Evolutionary conservation across 2,329 filamentous ascomycete species (phyloP).

Genomic region (Trichoderma koningii): DNA sequence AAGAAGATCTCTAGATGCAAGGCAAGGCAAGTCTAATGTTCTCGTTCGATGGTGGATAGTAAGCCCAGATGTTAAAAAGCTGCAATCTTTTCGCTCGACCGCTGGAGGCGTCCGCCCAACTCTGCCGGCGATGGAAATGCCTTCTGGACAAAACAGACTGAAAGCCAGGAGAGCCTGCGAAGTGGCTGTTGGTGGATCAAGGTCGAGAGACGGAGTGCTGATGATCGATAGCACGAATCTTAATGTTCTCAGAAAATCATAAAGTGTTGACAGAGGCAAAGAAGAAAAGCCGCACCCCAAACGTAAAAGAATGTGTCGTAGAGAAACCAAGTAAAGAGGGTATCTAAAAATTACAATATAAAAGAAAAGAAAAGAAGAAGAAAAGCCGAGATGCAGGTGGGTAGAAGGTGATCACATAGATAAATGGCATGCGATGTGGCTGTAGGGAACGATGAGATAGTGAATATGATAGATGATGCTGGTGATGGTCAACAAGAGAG

Average conservation of each 20-base stretch:
- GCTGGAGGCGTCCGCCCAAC: not conserved
- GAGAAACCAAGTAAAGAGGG: not conserved
- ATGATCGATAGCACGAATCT: not conserved
- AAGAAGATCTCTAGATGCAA: not conserved
- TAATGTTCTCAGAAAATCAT: not conserved
- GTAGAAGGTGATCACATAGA: not conserved
- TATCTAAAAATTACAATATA: too few relatives aligned
- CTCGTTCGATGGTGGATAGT: not conserved
- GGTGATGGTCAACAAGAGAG: not conserved
- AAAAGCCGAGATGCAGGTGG: not conserved
- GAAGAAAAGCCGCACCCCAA: not conserved
- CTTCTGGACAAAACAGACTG: not conserved
- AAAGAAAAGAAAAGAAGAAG: not conserved
- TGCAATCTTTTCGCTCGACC: not conserved
- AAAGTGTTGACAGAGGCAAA: not conserved
- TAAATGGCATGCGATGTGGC: not conserved
- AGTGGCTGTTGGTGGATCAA: not conserved
- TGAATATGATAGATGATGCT: not conserved
- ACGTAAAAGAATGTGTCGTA: not conserved
- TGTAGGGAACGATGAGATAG: not conserved
- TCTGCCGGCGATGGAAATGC: not conserved
- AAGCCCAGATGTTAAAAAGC: not conserved
- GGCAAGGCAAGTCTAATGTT: not conserved
- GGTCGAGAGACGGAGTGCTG: not conserved
- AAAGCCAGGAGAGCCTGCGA: not conserved